Base-by-base conservation (phyloP, 768 basidiomycete species). In the Leucosporidium creatinivorum region DNA sequence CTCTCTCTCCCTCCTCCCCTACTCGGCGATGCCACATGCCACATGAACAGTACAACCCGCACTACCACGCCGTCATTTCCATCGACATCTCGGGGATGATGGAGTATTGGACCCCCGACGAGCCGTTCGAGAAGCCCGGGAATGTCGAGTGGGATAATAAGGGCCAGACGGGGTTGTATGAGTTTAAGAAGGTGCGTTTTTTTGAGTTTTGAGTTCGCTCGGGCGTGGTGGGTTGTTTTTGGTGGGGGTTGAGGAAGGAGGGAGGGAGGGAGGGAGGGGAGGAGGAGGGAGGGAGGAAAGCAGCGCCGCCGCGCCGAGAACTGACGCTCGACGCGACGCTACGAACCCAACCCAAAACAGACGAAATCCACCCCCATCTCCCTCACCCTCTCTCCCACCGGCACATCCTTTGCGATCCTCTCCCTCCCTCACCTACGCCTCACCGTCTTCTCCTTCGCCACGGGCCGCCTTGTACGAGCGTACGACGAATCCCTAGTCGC, bases 401-500 rank as follows among this genome's bases (percentile, higher is more conserved):
- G 86, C 4, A 87, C 86, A 8, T 88, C 89, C 18, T 98, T 98
- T 77, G 89, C 89, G 36, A 93, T 92, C 33, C 89, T 94, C 79
- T 94, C 94, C 48, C 81, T 93, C 9, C 91, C 93, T 25, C 91
- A 94, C 78, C 88, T 93, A 23, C 90, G 94, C 79, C 86, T 99
- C 52, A 89, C 94, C 61, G 82, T 97, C 60, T 99, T 99, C 80
- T 88, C 86, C 31, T 92, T 97, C 82, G 82, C 93, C 17, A 84
- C 85, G 0, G 96, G 91, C 10, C 96, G 93, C 76, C 80, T 97
- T 72, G 86, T 85, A 21, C 86, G 94, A 25, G 91, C 90, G 77
- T 99, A 97, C 77, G 96, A 99, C 69, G 96, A 99, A 78, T 91
- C 89, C 0, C 82, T 98, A 9, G 80, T 84, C 33, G 93, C 96